Conservation (phyloP, 441 rosid genomes). For the Iberis amara region DNA sequence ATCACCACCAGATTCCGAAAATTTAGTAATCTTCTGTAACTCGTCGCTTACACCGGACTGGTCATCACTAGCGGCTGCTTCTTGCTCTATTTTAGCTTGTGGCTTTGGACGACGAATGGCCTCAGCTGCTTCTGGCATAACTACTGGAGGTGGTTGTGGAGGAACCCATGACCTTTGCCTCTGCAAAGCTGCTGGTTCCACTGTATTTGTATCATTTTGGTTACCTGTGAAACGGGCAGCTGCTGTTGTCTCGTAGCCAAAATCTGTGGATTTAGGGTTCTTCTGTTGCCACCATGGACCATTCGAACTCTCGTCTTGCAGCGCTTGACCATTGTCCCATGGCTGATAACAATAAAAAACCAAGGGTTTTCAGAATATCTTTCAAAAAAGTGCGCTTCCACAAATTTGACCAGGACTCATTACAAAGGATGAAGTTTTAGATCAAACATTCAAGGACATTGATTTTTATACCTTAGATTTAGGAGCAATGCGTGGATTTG, state of each 20-base stretch:
- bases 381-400: background rate
- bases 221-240: slow-evolving; percentile 29
- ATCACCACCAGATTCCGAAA: slow-evolving; percentile 61
- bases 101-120: slow-evolving; percentile 79
- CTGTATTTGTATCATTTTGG: slow-evolving; percentile 38
- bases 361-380: background rate
- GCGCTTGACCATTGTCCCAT: slow-evolving; percentile 58
- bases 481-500: slow-evolving; percentile 70
- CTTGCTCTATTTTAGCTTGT: slow-evolving; percentile 47
- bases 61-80: slow-evolving; percentile 37
- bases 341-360: slow-evolving; percentile 42
- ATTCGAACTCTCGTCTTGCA: slow-evolving; percentile 36
- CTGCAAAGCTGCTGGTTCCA: slow-evolving; percentile 34
- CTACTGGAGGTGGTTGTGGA: slow-evolving; percentile 89
- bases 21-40: slow-evolving; percentile 60
- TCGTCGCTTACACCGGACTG: slow-evolving; percentile 46
- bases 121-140: slow-evolving; percentile 85
- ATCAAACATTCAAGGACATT: background rate
- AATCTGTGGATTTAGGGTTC: slow-evolving; percentile 52
- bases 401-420: background rate
- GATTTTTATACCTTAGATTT: slow-evolving; percentile 52
- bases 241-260: slow-evolving; percentile 45
- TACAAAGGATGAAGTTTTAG: background rate
- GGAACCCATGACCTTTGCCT: slow-evolving; percentile 71
- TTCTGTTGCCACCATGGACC: slow-evolving; percentile 75